These are phyloP conservation scores for Aspergillus puulaauensis DNA, from an alignment of 2,329 filamentous ascomycete species.

Conservation along the genomic window DNA sequence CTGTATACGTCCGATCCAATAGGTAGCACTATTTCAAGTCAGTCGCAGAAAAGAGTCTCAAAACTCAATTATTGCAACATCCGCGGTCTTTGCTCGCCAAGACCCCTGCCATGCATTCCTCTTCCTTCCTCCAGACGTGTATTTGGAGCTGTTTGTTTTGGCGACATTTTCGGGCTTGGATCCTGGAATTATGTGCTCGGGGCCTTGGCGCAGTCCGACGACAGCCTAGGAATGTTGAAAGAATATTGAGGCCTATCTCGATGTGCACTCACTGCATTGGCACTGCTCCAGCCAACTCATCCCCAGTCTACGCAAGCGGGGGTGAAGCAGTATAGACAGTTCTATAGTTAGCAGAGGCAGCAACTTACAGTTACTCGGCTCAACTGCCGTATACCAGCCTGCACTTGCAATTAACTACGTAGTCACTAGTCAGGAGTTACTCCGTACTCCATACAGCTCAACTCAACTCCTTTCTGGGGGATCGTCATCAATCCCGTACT, in stretches of 20 bases:
- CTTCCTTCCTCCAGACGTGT: neutral
- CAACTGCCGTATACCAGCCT: neutral
- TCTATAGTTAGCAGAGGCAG: neutral
- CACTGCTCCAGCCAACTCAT: too few relatives aligned
- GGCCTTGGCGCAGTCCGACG: too few relatives aligned
- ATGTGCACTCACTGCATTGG: too few relatives aligned
- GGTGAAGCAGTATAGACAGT: too few relatives aligned
- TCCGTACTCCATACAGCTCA: too few relatives aligned
- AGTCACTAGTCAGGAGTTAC: too few relatives aligned
- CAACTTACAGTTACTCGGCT: constrained; percentile 18
- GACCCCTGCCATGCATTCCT: constrained; percentile 28
- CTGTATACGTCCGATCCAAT: constrained; percentile 6
- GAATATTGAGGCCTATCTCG: too few relatives aligned
- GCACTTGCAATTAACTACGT: too few relatives aligned
- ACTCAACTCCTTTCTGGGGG: neutral
- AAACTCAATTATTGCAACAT: constrained; percentile 9
- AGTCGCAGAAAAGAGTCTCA: neutral
- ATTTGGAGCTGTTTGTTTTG: neutral
- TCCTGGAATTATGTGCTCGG: neutral
- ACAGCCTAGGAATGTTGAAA: too few relatives aligned
- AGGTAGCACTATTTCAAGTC: neutral
- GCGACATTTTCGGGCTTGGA: neutral
- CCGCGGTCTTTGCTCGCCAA: constrained; percentile 17
- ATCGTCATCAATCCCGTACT: neutral
- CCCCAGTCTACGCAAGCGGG: too few relatives aligned